A percentile compares a stretch with the other conserved stretches of the same genome.
These are phyloP conservation scores for Coemansia sp. DNA, from an alignment of 192 early-diverging fungal genomes.

Conservation along the genomic window DNA sequence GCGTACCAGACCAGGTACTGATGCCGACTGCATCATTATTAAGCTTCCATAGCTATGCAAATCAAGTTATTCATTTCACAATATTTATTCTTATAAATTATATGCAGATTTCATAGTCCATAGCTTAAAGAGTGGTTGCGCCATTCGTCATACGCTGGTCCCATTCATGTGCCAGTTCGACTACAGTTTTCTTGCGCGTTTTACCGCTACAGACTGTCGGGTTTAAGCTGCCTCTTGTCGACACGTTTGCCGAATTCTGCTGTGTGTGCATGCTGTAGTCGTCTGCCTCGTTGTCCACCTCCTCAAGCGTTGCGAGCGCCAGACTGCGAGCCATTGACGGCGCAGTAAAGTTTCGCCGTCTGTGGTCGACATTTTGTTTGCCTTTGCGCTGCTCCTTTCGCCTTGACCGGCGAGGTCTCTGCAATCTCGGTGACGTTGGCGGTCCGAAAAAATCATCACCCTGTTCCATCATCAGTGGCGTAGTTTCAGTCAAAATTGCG, in stretches of 20 bases:
- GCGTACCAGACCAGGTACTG: constrained; percentile 68
- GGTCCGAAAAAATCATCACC: constrained; percentile 34
- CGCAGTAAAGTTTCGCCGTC: constrained; percentile 13
- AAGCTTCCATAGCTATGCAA: constrained; percentile 21
- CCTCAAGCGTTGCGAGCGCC: background rate
- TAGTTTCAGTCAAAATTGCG: constrained; percentile 29
- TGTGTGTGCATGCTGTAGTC: background rate
- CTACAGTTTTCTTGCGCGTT: background rate
- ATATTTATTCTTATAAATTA: background rate
- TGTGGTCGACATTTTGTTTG: background rate
- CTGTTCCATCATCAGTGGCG: constrained; percentile 41
- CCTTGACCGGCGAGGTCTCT: background rate
- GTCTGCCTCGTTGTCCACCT: constrained; percentile 8
- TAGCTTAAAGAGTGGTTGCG: background rate
- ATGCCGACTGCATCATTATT: constrained; percentile 72
- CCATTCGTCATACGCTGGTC: background rate
- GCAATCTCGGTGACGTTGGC: background rate
- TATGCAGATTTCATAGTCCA: background rate
- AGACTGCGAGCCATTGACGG: background rate
- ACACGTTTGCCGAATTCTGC: background rate
- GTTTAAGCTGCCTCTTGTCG: background rate
- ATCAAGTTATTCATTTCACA: background rate
- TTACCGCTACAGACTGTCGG: constrained; percentile 4
- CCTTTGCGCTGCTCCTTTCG: background rate
- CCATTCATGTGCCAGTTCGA: constrained; percentile 3